A percentile compares a stretch with the other conserved stretches of the same genome.
phyloP scores from a whole-genome alignment of 441 rosid genomes.

The Populus hybrid region DNA sequence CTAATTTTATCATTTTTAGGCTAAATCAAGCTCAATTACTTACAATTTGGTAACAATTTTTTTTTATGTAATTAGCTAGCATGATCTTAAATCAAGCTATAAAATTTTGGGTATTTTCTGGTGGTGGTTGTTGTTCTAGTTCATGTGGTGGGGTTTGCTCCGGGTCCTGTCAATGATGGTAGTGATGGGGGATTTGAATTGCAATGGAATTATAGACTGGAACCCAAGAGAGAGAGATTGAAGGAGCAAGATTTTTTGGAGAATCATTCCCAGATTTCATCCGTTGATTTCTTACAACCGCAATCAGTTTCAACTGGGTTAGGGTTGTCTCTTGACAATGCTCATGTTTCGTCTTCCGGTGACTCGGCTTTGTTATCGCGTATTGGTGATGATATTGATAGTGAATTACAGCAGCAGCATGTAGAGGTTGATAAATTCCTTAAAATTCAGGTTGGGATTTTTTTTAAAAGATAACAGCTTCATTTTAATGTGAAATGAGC shows the following conservation, averaged over 20 bases:
- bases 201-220: conserved; percentile 57
- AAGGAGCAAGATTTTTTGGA: conserved; percentile 79
- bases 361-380: conserved; percentile 68
- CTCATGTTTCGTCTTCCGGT: conserved; percentile 50
- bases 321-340: conserved; percentile 75
- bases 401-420: conserved; percentile 64
- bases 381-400: conserved; percentile 61
- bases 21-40: conserved; percentile 3
- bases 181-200: conserved; percentile 53
- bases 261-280: conserved; percentile 69
- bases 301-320: conserved; percentile 83
- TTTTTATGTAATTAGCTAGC: background rate
- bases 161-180: conserved; percentile 45
- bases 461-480: background rate
- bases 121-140: conserved; percentile 34
- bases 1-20: background rate
- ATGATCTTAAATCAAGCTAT: background rate
- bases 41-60: background rate
- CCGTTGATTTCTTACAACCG: conserved; percentile 64
- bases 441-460: conserved; percentile 55
- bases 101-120: background rate
- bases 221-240: conserved; percentile 51
- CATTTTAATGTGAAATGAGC: background rate
- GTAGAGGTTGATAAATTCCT: conserved; percentile 72
- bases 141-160: conserved; percentile 75